Percentiles rank a stretch among this genome's conserved stretches.
Conservation (phyloP, 208 protist species). For the Histomonas meleagridis region DNA sequence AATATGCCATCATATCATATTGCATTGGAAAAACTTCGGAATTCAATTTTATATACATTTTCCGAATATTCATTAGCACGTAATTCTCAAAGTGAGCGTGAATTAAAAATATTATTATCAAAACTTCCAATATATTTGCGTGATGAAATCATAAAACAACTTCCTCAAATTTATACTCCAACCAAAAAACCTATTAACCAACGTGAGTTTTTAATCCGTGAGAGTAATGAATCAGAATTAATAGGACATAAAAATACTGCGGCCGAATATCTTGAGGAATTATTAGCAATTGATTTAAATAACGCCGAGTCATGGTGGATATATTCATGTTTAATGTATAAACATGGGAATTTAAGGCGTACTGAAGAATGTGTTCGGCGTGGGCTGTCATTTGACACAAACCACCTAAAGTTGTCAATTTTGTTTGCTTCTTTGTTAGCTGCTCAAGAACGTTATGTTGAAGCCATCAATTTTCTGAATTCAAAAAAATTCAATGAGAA, state of each 20-base stretch:
- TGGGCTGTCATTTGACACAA: not conserved
- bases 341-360: not conserved
- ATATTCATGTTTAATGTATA: not conserved
- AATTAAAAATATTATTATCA: not conserved
- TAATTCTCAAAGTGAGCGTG: not conserved
- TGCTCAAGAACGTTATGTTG: not conserved
- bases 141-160: not conserved
- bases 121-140: not conserved
- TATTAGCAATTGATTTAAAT: not conserved
- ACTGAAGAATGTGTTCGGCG: not conserved
- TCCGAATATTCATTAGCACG: not conserved
- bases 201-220: not conserved
- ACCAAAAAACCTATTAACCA: not conserved
- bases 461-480: conserved; percentile 15
- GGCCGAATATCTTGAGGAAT: not conserved
- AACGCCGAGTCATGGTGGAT: not conserved
- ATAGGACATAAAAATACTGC: not conserved
- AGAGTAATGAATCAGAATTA: not conserved
- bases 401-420: not conserved
- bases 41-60: not conserved
- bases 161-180: not conserved
- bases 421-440: not conserved
- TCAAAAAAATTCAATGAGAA: not conserved
- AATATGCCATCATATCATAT: conserved; percentile 16
- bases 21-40: not conserved